These are phyloP conservation scores for Bretschneidera sinensis DNA, from an alignment of 345 rosid genomes.

Conservation along the genomic window DNA sequence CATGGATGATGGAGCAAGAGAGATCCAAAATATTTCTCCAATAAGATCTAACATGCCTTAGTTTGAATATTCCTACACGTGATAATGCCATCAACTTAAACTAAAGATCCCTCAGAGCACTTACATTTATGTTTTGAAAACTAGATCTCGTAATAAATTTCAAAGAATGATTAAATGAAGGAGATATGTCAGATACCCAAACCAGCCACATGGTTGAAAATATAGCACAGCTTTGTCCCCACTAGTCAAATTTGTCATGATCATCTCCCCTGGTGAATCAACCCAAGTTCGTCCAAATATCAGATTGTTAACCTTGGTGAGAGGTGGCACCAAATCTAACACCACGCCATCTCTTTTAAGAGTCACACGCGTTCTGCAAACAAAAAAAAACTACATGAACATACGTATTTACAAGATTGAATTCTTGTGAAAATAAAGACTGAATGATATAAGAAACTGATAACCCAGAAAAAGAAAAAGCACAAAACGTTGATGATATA, in stretches of 20 bases:
- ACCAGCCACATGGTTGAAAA: conserved; percentile 87
- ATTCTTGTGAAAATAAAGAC: background rate
- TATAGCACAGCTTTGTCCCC: conserved; percentile 77
- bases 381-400: background rate
- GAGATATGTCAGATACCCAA: conserved; percentile 44
- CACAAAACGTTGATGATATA: background rate
- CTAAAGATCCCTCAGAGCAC: background rate
- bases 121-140: background rate
- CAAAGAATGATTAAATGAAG: background rate
- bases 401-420: too few relatives aligned
- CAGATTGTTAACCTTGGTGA: conserved; percentile 61
- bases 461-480: background rate
- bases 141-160: background rate
- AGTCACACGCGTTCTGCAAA: conserved; percentile 58
- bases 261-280: conserved; percentile 80
- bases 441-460: background rate
- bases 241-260: conserved; percentile 63
- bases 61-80: background rate
- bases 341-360: conserved; percentile 66
- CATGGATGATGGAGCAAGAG: too few relatives aligned
- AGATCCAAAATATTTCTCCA: too few relatives aligned
- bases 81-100: background rate
- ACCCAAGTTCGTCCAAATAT: conserved; percentile 85
- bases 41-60: background rate
- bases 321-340: conserved; percentile 77